These are phyloP conservation scores for Sphagnum magellanicum DNA, from an alignment of 228 moss, liverwort and hornwort genomes.

Conservation along the genomic window DNA sequence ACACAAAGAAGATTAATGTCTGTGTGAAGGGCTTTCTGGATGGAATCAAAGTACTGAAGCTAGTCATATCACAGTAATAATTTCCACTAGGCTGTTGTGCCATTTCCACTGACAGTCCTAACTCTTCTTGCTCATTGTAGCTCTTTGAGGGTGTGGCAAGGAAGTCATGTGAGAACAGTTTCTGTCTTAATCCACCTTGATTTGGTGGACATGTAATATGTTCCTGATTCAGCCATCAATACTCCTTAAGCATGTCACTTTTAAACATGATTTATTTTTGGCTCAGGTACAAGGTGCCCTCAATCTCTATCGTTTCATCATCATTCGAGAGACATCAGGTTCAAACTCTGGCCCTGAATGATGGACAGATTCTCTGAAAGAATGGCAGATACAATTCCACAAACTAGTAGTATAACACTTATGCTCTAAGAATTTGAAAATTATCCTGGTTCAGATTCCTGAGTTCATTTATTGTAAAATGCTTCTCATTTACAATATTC, in stretches of 20 bases:
- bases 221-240: too few relatives aligned
- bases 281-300: constrained; percentile 51
- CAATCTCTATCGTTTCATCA: constrained; percentile 54
- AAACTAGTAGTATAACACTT: too few relatives aligned
- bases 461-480: not conserved
- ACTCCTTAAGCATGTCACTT: too few relatives aligned
- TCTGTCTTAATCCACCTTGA: too few relatives aligned
- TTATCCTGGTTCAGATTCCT: too few relatives aligned
- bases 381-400: not conserved
- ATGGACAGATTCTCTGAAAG: not conserved
- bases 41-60: too few relatives aligned
- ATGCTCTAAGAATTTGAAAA: too few relatives aligned
- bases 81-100: too few relatives aligned
- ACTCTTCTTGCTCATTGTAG: not conserved
- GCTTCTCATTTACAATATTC: not conserved
- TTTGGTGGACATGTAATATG: too few relatives aligned
- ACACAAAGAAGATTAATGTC: too few relatives aligned
- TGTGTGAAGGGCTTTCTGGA: not conserved
- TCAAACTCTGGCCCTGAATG: not conserved
- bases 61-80: too few relatives aligned
- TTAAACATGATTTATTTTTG: not conserved
- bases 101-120: not conserved
- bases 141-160: not conserved
- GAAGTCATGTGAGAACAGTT: too few relatives aligned
- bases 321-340: constrained; percentile 61